Evolutionary conservation across 192 early-diverging fungal species (phyloP), one percentile per base, ranked within the genome.

Genomic region (Chytriomyces confervae): DNA sequence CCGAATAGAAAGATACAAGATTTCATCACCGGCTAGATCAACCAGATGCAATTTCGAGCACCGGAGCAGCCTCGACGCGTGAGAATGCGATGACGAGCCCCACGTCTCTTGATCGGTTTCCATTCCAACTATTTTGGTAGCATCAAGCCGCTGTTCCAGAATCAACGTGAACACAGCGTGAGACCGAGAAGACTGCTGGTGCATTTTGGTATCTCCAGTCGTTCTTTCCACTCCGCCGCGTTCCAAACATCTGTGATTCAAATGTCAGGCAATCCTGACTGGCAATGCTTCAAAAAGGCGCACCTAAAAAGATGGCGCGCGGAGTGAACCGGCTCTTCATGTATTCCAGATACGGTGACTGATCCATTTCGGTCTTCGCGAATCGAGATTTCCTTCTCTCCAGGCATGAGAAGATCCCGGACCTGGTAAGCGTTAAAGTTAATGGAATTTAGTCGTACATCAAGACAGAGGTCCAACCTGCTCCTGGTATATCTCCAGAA

Each of bases 21-120:
- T 50, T 20, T 9, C 2, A 43, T 63, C 29, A 69, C 77, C 96
- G 0, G 98, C 96, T 63, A 99, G 78, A 84, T 99, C 98, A 0
- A 99, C 96, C 20, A 99, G 84, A 74, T 97, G 82, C 50, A 86
- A 61, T 65, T 87, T 87, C 9, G 84, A 86, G 44, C 67, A 66
- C n/a, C 77, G 27, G 36, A 83, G 11, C 45, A 83, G 20, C n/a
- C 72, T 53, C 43, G 57, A 63, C 2, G 50, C n/a, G 16, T 13
- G 8, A 1, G 72, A 74, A n/a, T 36, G 27, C 5, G 57, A 53
- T 10, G 72, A 47, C 18, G 72, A 29, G 7, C 27, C 66, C 16
- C 20, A 48, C 5, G 29, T 65, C 23, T 77, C 79, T 16, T 66
- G 65, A 29, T 72, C 68, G 5, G 77, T 61, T 46, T 67, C 8